Evolutionary conservation across 106 monocot species (phyloP), one percentile per base, ranked within the genome.

Genomic region (Gastrodia elata): DNA sequence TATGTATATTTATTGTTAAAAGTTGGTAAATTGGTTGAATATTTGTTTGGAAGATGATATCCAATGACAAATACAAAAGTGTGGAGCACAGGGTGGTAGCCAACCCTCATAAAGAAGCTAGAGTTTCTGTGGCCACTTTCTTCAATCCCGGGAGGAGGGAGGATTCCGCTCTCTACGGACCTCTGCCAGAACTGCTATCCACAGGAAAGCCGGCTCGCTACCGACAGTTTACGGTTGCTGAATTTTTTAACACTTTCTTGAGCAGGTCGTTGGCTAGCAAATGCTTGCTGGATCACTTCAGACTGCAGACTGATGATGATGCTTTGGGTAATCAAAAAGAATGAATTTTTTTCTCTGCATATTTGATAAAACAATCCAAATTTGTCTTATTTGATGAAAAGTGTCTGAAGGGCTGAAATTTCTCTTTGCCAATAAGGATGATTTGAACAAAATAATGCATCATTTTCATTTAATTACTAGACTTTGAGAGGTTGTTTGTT

Each of bases 241-340:
- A 94, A 57, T 90, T 79, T 73, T 14, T 91, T 78, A 71, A 56
- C 27, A 43, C 68, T 6, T 94, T 84, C 76, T 90, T 88, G 39
- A 81, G 73, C 20, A 88, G 77, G 39, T 67, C 75, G 40, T 72
- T 94, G 68, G 73, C 41, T 3, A 76, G 76, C 68, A 76, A 68
- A 69, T 8, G 37, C 37, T 9, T 76, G 16, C 10, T 76, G 34
- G 68, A 76, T 65, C 22, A 68, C 48, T 76, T 76, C 36, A 76
- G 28, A 18, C 5, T 59, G 20, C 20, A 48, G 20, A 0, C 48
- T 48, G 48, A 48, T 13, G 42, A 42, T 2, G n/a, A n/a, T n/a
- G n/a, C n/a, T n/a, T n/a, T n/a, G n/a, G n/a, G n/a, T n/a, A n/a
- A n/a, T n/a, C n/a, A n/a, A n/a, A n/a, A n/a, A n/a, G n/a, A n/a